phyloP scores from a whole-genome alignment of 352 stramenopile genomes.

The Salisapilia sapeloensis region DNA sequence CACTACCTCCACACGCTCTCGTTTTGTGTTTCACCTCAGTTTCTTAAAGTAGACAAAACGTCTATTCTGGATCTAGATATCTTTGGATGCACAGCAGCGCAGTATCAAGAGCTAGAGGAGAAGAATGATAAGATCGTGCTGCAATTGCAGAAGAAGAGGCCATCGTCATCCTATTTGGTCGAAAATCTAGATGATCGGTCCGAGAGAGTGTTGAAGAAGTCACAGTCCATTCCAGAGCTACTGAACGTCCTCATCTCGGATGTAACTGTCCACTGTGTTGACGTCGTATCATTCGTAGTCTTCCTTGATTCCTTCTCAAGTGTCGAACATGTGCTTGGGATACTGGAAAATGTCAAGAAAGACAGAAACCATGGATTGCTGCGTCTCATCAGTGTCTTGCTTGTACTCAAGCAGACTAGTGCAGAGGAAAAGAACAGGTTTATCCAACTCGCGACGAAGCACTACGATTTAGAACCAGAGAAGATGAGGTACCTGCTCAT shows the following conservation, averaged over 20 bases:
- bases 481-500: constrained; percentile 16
- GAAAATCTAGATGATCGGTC: too few relatives aligned
- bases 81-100: too few relatives aligned
- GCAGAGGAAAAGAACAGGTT: constrained; percentile 4
- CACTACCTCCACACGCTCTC: too few relatives aligned
- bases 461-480: constrained; percentile 3
- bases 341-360: constrained; percentile 23
- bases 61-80: too few relatives aligned
- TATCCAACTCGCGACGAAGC: constrained; percentile 18
- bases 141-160: too few relatives aligned
- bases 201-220: too few relatives aligned
- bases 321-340: constrained; percentile 36
- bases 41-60: too few relatives aligned
- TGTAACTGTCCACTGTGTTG: constrained; percentile 20
- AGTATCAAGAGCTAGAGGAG: too few relatives aligned
- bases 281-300: constrained; percentile 47
- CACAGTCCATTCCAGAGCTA: too few relatives aligned
- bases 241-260: constrained; percentile 7
- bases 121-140: too few relatives aligned
- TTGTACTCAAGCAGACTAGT: constrained; percentile 29
- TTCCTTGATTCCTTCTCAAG: constrained; percentile 55
- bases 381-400: constrained; percentile 36
- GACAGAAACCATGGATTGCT: constrained; percentile 16
- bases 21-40: too few relatives aligned
- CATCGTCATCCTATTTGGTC: too few relatives aligned